Base-by-base conservation (phyloP, 2,329 filamentous ascomycete species). In the Camillea tinctor region DNA sequence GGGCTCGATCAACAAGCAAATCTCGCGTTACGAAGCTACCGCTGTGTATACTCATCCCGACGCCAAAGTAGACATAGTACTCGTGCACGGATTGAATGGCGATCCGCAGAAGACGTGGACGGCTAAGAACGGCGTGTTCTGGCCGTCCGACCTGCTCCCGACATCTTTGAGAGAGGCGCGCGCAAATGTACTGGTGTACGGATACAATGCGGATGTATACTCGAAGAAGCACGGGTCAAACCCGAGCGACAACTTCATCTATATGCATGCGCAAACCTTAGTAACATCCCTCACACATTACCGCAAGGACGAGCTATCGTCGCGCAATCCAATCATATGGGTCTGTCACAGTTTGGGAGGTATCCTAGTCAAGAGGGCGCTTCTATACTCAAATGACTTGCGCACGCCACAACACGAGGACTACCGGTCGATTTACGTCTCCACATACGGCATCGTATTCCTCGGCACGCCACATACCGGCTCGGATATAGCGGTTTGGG, bases 401-500 rank as follows among this genome's bases (percentile, higher is more conserved):
- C 80, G 79, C 7, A 81, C 80, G 49, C 80, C 83, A 58, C 81
- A 85, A 65, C 83, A 87, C 44, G 84, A 90, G 61, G 82, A 89
- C 58, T 81, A 86, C 40, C 83, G 88, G 20, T 88, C 88, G 11
- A 84, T 92, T 56, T 92, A 84, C 66, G 82, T 92, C 9, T 92
- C 88, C 1, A 93, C 90, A 0, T 93, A 88, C 69, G 90, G 87
- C 22, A 84, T 93, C 59, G 80, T 93, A 36, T 93, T 93, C 71
- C 80, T 93, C 24, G 90, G 90, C 15, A 93, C 90, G 15, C 90
- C 90, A 6, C 90, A 93, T 72, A 85, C 82, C 19, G 90, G 89
- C 8, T 86, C 88, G 1, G 87, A 88, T 63, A 75, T 88, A 1
- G 89, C 89, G 1, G 82, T 84, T 67, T 91, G 88, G 88, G 89